Base-by-base conservation (phyloP, 768 basidiomycete genomes). In the Calocybe indica region DNA sequence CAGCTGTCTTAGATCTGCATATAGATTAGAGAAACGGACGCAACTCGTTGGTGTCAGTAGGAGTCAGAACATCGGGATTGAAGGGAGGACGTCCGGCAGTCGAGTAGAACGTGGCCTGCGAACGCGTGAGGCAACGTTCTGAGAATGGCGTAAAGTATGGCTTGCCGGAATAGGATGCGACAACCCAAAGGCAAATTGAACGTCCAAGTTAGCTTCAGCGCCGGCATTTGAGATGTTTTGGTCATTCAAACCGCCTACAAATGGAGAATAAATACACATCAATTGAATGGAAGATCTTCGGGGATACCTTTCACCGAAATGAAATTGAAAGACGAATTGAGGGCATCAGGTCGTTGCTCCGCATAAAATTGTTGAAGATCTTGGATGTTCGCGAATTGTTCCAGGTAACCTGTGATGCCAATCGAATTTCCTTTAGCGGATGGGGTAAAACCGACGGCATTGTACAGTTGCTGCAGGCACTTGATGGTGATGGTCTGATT, bases 21-120 rank as follows among this genome's bases (percentile, higher is more conserved):
- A 22, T 22, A 22, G 1, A 4, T 22, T 22, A 22, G 22, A 22
- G 22, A 22, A 22, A 22, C 22, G 22, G 22, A 22, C 22, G 22
- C 22, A 22, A 73, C 73, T 71, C 69, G 48, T 71, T 71, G 5
- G 65, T 65, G 40, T 71, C 62, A 0, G 43, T 62, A 2, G 71
- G 64, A 0, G 70, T 74, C 6, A 46, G 31, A 0, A 52, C 29
- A 42, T 81, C 79, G 1, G 79, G 73, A 7, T 64, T 71, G 63
- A 75, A 83, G 8, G 80, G 83, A 5, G 82, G 81, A 5, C 65
- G 53, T 2, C 85, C 83, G n/a, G 66, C 76, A 5, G 83, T 85
- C 0, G 82, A 76, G 52, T 67, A 85, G 57, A 83, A 81, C 2
- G 74, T 79, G 1, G 63, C 58, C 63, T 70, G 55, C 55, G 65